These are phyloP conservation scores for Epichloe brachyelytri DNA, from an alignment of 2,329 filamentous ascomycete genomes.

Conservation along the genomic window DNA sequence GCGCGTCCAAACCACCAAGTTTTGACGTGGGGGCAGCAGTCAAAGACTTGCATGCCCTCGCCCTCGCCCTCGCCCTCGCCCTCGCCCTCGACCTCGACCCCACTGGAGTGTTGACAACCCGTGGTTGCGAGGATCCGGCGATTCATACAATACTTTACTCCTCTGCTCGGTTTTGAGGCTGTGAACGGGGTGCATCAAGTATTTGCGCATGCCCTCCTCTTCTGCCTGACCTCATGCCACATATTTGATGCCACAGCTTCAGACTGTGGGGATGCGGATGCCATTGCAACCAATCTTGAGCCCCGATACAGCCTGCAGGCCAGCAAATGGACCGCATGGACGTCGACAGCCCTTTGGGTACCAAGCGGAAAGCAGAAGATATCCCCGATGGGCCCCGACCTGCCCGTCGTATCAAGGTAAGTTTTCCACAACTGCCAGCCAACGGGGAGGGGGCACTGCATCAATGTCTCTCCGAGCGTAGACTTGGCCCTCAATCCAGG, in stretches of 20 bases:
- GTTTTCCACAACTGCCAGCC: not conserved
- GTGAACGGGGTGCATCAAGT: not conserved
- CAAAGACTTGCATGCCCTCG: not conserved
- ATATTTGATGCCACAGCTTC: not conserved
- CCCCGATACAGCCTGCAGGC: too few species aligned
- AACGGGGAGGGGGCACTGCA: too few species aligned
- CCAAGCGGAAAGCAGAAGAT: slow-evolving; percentile 36
- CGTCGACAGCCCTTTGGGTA: slow-evolving; percentile 25
- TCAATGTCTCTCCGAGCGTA: not conserved
- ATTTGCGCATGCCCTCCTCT: not conserved
- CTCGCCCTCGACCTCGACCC: not conserved
- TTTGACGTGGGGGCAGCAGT: not conserved
- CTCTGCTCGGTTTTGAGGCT: too few species aligned
- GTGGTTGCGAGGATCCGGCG: too few species aligned
- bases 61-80: not conserved
- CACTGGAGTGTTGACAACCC: not conserved
- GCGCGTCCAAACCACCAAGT: not conserved
- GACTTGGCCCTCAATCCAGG: not conserved
- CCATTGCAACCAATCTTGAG: not conserved
- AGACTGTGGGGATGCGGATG: not conserved
- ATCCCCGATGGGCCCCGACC: slow-evolving; percentile 24
- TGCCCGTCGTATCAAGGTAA: slow-evolving; percentile 37
- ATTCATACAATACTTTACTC: too few species aligned
- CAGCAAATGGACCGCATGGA: slow-evolving; percentile 28
- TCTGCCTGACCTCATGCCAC: not conserved